Conservation (phyloP, 2,329 filamentous ascomycete genomes). For the Penicillium sp. region DNA sequence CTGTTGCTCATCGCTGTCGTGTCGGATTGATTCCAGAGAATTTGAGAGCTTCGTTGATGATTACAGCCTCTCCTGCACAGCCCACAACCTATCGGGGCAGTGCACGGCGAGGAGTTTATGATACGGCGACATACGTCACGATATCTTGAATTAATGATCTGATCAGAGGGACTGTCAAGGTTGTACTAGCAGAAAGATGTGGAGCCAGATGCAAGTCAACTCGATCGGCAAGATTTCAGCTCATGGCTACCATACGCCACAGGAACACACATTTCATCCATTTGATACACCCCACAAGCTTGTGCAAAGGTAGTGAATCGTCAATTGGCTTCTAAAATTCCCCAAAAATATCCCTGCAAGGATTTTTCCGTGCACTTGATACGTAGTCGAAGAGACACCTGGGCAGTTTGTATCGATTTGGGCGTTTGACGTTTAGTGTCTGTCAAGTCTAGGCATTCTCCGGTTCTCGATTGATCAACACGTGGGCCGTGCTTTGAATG, state of each 20-base stretch:
- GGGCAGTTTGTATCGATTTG: background rate
- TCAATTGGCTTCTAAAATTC: background rate
- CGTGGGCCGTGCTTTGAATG: conserved; percentile 1
- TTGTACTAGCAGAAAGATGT: background rate
- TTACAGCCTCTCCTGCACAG: background rate
- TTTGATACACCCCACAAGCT: background rate
- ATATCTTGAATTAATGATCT: background rate
- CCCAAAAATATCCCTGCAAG: background rate
- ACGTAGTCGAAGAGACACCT: background rate
- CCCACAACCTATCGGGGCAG: background rate
- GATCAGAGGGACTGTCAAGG: background rate
- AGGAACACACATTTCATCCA: conserved; percentile 2
- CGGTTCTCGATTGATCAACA: background rate
- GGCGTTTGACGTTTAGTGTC: background rate
- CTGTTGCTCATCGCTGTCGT: conserved; percentile 1
- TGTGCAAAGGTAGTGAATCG: background rate
- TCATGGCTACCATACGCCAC: conserved; percentile 6
- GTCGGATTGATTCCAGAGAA: background rate
- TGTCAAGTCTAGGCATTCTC: background rate
- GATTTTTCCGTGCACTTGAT: background rate
- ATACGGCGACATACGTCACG: background rate
- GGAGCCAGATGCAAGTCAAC: conserved; percentile 9
- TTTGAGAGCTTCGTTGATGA: background rate
- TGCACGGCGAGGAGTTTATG: background rate
- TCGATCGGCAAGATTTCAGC: background rate